A percentile compares a stretch with the other conserved stretches of the same genome.
phyloP scores from a whole-genome alignment of 2,329 filamentous ascomycete species.

The Diaporthe sp. region DNA sequence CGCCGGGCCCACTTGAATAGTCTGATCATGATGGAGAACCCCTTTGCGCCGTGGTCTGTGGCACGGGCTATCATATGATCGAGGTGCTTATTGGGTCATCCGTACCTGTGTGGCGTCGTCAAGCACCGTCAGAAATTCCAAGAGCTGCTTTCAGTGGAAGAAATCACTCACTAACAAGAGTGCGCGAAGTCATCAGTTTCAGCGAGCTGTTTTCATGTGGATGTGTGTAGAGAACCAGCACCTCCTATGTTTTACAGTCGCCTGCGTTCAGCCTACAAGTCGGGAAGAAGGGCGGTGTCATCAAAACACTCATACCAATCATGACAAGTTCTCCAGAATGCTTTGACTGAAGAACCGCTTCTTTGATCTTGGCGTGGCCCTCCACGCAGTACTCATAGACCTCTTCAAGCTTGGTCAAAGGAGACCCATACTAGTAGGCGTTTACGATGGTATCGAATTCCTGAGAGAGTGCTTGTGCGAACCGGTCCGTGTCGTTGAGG shows the following conservation, averaged over 20 bases:
- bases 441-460: not conserved
- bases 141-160: not conserved
- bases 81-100: not conserved
- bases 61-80: not conserved
- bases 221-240: not conserved
- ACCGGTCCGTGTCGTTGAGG: not conserved
- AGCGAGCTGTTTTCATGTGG: not conserved
- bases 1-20: not conserved
- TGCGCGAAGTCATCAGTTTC: not conserved
- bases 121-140: not conserved
- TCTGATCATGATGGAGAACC: not conserved
- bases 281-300: not conserved
- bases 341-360: not conserved
- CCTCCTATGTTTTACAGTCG: not conserved
- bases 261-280: not conserved
- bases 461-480: not conserved
- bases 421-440: not conserved
- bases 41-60: not conserved
- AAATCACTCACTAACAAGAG: not conserved
- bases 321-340: not conserved
- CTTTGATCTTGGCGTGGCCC: not conserved
- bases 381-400: not conserved
- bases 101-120: not conserved
- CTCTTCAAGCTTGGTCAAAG: not conserved
- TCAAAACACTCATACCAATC: not conserved